A percentile compares a stretch with the other conserved stretches of the same genome.
Conservation (phyloP, 805 yeast genomes). For the Scheffersomyces ergatensis region DNA sequence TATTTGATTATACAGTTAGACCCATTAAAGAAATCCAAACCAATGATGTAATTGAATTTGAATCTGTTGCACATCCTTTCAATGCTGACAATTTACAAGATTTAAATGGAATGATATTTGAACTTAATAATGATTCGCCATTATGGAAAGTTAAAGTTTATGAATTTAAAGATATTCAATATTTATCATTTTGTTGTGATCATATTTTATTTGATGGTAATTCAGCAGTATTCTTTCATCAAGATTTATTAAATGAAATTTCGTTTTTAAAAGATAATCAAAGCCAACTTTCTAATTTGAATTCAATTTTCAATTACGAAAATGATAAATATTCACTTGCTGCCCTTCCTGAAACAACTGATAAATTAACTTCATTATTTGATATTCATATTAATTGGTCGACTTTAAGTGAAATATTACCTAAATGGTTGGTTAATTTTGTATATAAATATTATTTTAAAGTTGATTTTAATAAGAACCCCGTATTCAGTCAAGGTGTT, state of each 20-base stretch:
- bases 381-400: neutral
- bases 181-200: slow-evolving; percentile 21
- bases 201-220: slow-evolving; percentile 33
- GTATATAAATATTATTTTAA: neutral
- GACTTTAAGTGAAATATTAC: neutral
- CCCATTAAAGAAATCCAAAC: slow-evolving; percentile 15
- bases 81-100: slow-evolving; percentile 9
- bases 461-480: slow-evolving; percentile 4
- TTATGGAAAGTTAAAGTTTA: slow-evolving; percentile 19
- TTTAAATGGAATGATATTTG: slow-evolving; percentile 9
- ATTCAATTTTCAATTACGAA: slow-evolving; percentile 7
- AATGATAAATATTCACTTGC: slow-evolving; percentile 3
- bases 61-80: slow-evolving; percentile 7
- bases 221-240: slow-evolving; percentile 26
- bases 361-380: slow-evolving; percentile 8
- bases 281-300: neutral
- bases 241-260: slow-evolving; percentile 14
- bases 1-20: slow-evolving; percentile 11
- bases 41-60: slow-evolving; percentile 17
- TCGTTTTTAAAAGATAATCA: slow-evolving; percentile 5
- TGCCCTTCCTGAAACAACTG: slow-evolving; percentile 6
- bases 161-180: slow-evolving; percentile 10
- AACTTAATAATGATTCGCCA: slow-evolving; percentile 10
- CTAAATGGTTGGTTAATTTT: neutral
- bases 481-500: slow-evolving; percentile 7